These are phyloP conservation scores for Gossypium schwendimanii DNA, from an alignment of 441 rosid species.

Conservation along the genomic window DNA sequence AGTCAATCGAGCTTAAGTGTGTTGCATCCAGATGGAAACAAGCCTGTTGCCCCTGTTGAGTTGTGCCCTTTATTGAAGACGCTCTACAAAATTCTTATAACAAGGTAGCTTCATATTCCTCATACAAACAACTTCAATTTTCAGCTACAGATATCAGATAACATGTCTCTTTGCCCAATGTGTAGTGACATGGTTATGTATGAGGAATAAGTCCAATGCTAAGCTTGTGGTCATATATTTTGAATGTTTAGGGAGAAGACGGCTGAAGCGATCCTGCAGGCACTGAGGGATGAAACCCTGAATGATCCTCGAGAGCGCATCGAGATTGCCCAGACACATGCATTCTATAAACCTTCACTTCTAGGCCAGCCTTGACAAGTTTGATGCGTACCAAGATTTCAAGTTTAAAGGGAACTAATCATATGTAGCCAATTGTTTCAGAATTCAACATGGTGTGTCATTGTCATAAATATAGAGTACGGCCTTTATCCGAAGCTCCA, in stretches of 20 bases:
- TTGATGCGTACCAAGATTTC: conserved; percentile 3
- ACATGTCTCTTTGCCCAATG: too few relatives aligned
- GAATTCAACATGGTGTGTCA: conserved; percentile 10
- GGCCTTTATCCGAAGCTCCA: background rate
- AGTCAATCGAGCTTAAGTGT: conserved; percentile 56
- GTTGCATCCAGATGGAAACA: conserved; percentile 54
- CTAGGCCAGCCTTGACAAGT: conserved; percentile 65
- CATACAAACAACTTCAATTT: background rate
- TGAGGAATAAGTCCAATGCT: background rate
- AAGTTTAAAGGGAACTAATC: background rate
- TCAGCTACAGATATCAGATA: too few relatives aligned
- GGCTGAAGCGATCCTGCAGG: conserved; percentile 78
- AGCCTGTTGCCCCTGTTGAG: conserved; percentile 71
- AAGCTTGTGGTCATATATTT: conserved; percentile 1
- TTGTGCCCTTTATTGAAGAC: conserved; percentile 69
- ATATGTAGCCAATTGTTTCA: background rate
- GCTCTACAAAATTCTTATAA: conserved; percentile 52
- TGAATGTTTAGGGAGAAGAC: conserved; percentile 54
- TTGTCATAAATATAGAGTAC: conserved; percentile 13
- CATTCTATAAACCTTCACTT: conserved; percentile 89
- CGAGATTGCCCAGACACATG: conserved; percentile 89
- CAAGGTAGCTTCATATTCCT: conserved; percentile 30
- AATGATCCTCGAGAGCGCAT: conserved; percentile 92
- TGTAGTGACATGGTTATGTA: too few relatives aligned
- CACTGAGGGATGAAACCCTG: conserved; percentile 84